Evolutionary conservation across 495 filamentous ascomycete genomes (phyloP).

Genomic region (Aspergillus conjunctus): DNA sequence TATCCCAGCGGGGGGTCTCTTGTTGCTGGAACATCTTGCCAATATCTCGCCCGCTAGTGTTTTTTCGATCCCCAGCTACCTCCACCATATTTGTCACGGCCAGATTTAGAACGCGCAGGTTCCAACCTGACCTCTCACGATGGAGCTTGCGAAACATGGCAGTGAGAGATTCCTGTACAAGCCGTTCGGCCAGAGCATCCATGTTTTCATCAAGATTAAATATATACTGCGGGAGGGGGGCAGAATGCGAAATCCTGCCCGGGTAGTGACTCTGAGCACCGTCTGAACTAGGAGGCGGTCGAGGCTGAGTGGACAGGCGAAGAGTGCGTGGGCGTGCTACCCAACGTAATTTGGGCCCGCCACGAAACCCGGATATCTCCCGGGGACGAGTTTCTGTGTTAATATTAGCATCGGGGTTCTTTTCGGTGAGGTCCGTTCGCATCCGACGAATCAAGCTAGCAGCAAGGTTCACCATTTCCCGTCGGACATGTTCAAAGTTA

Average conservation of each 20-base stretch:
- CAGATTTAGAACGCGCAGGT: constrained; percentile 80
- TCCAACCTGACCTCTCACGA: constrained; percentile 69
- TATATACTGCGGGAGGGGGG: constrained; percentile 66
- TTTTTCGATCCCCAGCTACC: constrained; percentile 53
- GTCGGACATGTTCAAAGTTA: constrained; percentile 58
- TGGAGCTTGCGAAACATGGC: constrained; percentile 75
- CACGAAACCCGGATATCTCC: constrained; percentile 4
- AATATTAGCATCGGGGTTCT: constrained; percentile 39
- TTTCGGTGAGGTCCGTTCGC: constrained; percentile 70
- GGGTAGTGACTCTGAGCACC: constrained; percentile 50
- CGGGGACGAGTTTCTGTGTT: constrained; percentile 6
- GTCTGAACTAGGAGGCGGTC: constrained; percentile 59
- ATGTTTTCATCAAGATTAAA: constrained; percentile 61
- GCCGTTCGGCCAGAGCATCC: constrained; percentile 61
- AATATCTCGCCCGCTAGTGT: constrained; percentile 60
- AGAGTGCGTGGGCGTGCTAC: constrained; percentile 69
- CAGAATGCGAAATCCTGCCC: constrained; percentile 69
- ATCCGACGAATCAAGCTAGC: constrained; percentile 76
- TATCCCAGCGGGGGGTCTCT: constrained; percentile 52
- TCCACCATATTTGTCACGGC: constrained; percentile 84
- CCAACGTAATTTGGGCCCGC: constrained; percentile 49
- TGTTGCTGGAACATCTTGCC: constrained; percentile 69
- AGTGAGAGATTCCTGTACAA: constrained; percentile 68
- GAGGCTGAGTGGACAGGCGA: constrained; percentile 73
- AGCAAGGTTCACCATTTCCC: constrained; percentile 64